Evolutionary conservation across 306 rosid genomes (phyloP), one percentile per base, ranked within the genome.

Genomic region (Pyrus betulifolia): DNA sequence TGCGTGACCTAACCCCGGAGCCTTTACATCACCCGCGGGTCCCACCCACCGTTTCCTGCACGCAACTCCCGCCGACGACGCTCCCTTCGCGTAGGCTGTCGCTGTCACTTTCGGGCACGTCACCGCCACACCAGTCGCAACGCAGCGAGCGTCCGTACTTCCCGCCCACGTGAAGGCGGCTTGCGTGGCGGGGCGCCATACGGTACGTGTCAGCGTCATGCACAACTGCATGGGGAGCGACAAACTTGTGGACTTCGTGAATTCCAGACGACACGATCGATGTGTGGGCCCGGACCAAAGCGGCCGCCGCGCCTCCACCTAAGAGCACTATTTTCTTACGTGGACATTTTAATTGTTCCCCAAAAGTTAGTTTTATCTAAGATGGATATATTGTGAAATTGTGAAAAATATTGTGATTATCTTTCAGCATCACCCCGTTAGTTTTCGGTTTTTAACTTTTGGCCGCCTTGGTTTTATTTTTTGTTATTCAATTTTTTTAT

Each of bases 281-380:
- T 14, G 45, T 4, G 31, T 31, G 63, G 86, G 78, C 1, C 78
- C 74, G 22, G 12, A 1, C 58, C 58, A 35, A 18, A 63, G 79
- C 77, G 73, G 77, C 85, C 79, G 74, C 83, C 76, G 62, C 84
- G 57, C 63, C 71, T 77, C 72, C 80, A 69, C 69, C 28, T 33
- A 49, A 51, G 17, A 0, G 2, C 8, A 14, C 44, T 23, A 19
- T 51, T 79, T 79, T 51, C 74, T 49, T 49, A 74, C 84, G 76
- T 69, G 80, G 72, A 40, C 67, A 12, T 18, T 6, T 66, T 4
- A 46, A 11, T 61, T 75, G 76, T n/a, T 3, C 13, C 35, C 14
- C 11, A 21, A 25, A 27, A 54, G 10, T 6, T 54, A 17, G 6
- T 54, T 5, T 54, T 54, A 54, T 42, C 3, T 42, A 9, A 9